Evolutionary conservation across 1,139 yeast species (phyloP).

Genomic region (Yamadazyma atmosphaerica): DNA sequence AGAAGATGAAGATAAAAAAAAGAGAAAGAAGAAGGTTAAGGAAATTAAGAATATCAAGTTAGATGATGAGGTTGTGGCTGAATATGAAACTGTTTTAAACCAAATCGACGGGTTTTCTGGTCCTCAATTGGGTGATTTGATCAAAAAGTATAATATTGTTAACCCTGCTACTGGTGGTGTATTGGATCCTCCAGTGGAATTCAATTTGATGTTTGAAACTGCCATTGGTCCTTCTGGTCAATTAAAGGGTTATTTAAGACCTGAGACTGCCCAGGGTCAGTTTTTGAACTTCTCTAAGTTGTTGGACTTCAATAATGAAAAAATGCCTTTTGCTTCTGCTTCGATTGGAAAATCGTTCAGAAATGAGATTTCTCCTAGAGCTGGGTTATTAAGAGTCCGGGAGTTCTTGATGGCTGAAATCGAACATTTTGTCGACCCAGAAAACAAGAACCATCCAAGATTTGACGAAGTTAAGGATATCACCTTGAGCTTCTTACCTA

Average conservation of each 20-base stretch:
- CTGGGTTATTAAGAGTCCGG: conserved; percentile 96
- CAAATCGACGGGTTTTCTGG: conserved; percentile 96
- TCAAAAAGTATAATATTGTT: conserved; percentile 74
- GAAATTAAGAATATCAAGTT: conserved; percentile 87
- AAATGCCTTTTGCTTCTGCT: conserved; percentile 99
- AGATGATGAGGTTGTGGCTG: conserved; percentile 74
- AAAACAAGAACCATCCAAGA: conserved; percentile 76
- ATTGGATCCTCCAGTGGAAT: conserved; percentile 88
- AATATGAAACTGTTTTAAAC: conserved; percentile 84
- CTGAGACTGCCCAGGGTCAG: conserved; percentile 99
- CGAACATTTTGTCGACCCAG: conserved; percentile 97
- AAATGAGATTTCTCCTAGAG: conserved; percentile 97
- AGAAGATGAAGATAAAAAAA: conserved; percentile 70
- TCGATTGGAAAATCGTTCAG: conserved; percentile 98
- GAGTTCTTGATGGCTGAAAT: conserved; percentile 99
- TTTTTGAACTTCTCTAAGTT: conserved; percentile 92
- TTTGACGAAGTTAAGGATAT: conserved; percentile 76
- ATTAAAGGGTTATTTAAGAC: conserved; percentile 92
- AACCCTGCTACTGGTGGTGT: conserved; percentile 90
- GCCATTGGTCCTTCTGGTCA: conserved; percentile 99
- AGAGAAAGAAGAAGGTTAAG: conserved; percentile 97
- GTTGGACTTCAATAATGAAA: conserved; percentile 90
- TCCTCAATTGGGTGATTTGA: conserved; percentile 84
- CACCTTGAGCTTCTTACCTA: conserved; percentile 77
- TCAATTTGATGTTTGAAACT: conserved; percentile 98